These are phyloP conservation scores for Aristolochia californica DNA, from an alignment of 164 flowering plant species.

Conservation along the genomic window DNA sequence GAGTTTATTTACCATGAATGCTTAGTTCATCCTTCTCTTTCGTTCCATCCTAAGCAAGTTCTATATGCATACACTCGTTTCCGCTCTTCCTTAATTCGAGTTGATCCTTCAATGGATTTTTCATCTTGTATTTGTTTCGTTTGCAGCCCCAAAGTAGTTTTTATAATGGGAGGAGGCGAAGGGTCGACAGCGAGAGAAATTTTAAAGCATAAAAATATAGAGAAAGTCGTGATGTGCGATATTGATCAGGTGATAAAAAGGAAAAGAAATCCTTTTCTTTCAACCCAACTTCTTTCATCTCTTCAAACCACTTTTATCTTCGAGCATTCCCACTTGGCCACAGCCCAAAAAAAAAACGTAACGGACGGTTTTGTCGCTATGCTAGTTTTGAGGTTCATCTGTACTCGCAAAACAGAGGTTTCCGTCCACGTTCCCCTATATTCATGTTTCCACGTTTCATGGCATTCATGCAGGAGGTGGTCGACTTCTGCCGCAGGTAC, in stretches of 20 bases:
- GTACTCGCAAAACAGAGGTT: neutral
- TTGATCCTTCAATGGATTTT: neutral
- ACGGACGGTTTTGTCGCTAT: no score
- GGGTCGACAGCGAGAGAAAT: slow-evolving; percentile 87
- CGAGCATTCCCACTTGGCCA: no score
- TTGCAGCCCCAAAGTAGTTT: slow-evolving; percentile 59
- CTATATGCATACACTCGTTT: neutral
- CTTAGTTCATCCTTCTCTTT: slow-evolving; percentile 71
- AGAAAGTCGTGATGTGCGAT: slow-evolving; percentile 84
- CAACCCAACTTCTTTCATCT: no score
- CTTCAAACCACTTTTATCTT: no score
- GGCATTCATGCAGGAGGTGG: slow-evolving; percentile 60
- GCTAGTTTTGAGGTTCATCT: no score
- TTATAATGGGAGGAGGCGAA: slow-evolving; percentile 96
- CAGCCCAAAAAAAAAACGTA: no score
- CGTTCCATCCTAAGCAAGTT: slow-evolving; percentile 58
- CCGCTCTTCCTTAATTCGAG: neutral
- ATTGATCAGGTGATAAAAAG: slow-evolving; percentile 52
- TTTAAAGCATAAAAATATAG: slow-evolving; percentile 51
- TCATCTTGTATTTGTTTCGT: neutral
- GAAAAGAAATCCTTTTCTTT: neutral
- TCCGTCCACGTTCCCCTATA: neutral
- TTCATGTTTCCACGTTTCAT: neutral
- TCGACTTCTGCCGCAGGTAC: slow-evolving; percentile 58
- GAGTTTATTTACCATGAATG: slow-evolving; percentile 85